phyloP scores from a whole-genome alignment of 1,284 basidiomycete species.

The Porodaedalea pini region DNA sequence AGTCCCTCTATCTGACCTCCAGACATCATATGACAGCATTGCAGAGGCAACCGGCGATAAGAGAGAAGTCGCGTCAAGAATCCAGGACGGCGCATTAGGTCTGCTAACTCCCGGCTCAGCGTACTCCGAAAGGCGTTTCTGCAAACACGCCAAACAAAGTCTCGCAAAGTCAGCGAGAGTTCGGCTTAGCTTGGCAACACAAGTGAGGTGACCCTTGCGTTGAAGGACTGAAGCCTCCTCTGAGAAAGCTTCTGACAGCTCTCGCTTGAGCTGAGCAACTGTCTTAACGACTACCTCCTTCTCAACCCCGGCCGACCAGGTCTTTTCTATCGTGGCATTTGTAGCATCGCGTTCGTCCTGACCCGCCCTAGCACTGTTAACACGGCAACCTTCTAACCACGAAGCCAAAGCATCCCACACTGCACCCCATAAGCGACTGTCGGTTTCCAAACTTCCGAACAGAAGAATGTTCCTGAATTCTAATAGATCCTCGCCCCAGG shows the following conservation, averaged over 20 bases:
- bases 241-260: slow-evolving; percentile 25
- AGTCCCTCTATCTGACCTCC: too few relatives aligned
- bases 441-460: slow-evolving; percentile 32
- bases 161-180: slow-evolving; percentile 3
- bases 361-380: slow-evolving; percentile 69
- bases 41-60: neutral
- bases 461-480: slow-evolving; percentile 23
- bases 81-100: neutral
- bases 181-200: neutral
- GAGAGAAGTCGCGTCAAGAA: neutral
- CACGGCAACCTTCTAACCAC: slow-evolving; percentile 70
- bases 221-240: neutral
- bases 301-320: slow-evolving; percentile 26
- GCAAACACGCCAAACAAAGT: slow-evolving; percentile 8
- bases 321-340: slow-evolving; percentile 23
- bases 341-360: slow-evolving; percentile 51
- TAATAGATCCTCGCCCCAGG: slow-evolving; percentile 65
- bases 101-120: too few relatives aligned
- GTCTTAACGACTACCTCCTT: slow-evolving; percentile 37
- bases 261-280: slow-evolving; percentile 25
- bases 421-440: slow-evolving; percentile 37
- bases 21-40: neutral
- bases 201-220: neutral
- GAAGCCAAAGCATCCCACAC: slow-evolving; percentile 57
- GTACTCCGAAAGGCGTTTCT: neutral